phyloP scores from a whole-genome alignment of 31 red algal genomes.

The Endocladia muricata region DNA sequence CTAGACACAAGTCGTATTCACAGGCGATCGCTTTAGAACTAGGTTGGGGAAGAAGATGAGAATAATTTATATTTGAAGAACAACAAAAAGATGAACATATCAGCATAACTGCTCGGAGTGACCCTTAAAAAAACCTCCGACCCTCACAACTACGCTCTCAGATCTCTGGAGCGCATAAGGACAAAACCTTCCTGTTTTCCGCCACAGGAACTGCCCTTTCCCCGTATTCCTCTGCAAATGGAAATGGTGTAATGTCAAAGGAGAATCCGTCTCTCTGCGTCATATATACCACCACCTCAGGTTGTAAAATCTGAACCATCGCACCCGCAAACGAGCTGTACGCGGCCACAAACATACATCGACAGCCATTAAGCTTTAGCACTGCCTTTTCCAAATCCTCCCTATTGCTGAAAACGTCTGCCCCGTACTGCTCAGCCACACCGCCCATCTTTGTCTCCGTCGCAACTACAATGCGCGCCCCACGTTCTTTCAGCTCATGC shows the following conservation, averaged over 20 bases:
- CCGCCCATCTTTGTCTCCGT: slow-evolving; percentile 24
- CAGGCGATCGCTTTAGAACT: no score
- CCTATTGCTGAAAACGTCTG: slow-evolving; percentile 20
- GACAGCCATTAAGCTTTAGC: not conserved
- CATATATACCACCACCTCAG: slow-evolving; percentile 19
- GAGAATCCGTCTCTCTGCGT: slow-evolving; percentile 6
- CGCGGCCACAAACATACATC: slow-evolving; percentile 32
- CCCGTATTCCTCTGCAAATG: slow-evolving; percentile 29
- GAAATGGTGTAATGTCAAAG: slow-evolving; percentile 3
- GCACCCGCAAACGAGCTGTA: slow-evolving; percentile 25
- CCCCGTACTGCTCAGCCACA: not conserved
- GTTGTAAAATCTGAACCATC: slow-evolving; percentile 32
- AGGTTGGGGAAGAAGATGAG: no score
- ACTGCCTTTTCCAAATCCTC: slow-evolving; percentile 1
- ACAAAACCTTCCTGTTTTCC: no score
- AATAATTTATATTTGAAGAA: no score
- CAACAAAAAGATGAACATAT: no score
- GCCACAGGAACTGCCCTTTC: no score
- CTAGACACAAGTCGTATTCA: no score
- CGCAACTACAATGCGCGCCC: not conserved
- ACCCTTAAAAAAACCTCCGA: no score
- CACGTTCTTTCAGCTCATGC: not conserved
- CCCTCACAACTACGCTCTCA: no score
- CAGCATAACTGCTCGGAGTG: no score
- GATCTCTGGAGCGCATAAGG: no score